Percentiles rank a stretch among this genome's conserved stretches.
Evolutionary conservation across 331 rosid species (phyloP).

Genomic region (Phaseolus coccineus): DNA sequence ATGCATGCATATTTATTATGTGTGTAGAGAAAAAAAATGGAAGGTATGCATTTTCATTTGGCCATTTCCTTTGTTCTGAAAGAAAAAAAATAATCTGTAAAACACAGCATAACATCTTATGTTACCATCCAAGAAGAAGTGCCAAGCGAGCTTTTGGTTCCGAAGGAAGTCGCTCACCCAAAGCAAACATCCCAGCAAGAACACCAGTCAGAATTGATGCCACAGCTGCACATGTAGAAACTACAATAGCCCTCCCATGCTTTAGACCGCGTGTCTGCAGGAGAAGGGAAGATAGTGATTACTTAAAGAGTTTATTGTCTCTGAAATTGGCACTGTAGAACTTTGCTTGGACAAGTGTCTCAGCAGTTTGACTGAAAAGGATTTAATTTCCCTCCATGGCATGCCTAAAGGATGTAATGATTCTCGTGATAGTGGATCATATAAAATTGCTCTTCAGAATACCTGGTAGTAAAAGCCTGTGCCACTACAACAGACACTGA

Average conservation of each 20-base stretch:
- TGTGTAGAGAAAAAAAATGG: neutral
- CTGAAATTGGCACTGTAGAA: conserved; percentile 16
- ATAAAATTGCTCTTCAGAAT: conserved; percentile 26
- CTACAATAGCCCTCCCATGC: conserved; percentile 95
- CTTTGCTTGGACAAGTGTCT: conserved; percentile 20
- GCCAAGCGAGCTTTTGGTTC: conserved; percentile 80
- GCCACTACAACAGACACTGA: conserved; percentile 80
- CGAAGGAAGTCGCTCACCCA: conserved; percentile 92
- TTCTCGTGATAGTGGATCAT: conserved; percentile 7
- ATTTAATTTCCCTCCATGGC: conserved; percentile 10
- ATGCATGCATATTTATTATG: neutral
- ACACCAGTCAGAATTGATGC: conserved; percentile 98
- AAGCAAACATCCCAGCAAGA: conserved; percentile 96
- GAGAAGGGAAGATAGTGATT: conserved; percentile 16
- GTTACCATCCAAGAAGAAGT: conserved; percentile 96
- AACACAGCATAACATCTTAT: conserved; percentile 23
- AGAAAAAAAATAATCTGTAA: neutral
- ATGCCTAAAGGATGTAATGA: conserved; percentile 30
- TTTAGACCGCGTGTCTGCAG: conserved; percentile 93
- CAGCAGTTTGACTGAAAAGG: conserved; percentile 4
- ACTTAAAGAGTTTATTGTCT: conserved; percentile 14
- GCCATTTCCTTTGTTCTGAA: neutral
- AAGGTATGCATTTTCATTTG: neutral
- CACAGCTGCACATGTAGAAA: conserved; percentile 96
- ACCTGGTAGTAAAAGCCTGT: conserved; percentile 95